A percentile compares a stretch with the other conserved stretches of the same genome.
Conservation (phyloP, 768 basidiomycete genomes). For the Coprinopsis sp. region DNA sequence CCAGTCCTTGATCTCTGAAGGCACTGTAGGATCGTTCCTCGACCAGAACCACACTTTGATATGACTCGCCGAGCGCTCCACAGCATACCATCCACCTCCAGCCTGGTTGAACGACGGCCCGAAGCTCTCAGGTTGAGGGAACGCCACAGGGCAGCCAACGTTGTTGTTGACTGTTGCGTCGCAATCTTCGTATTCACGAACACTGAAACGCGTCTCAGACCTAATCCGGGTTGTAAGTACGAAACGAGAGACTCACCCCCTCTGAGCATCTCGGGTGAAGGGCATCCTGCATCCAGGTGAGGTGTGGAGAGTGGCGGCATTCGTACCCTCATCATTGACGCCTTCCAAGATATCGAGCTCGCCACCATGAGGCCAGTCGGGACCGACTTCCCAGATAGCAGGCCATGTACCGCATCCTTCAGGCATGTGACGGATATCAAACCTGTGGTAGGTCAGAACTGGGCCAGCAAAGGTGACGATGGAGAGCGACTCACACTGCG, state of each 20-base stretch:
- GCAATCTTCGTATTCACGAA: slow-evolving; percentile 18
- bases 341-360: slow-evolving; percentile 41
- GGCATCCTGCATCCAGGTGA: slow-evolving; percentile 30
- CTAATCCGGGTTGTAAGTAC: too few relatives aligned
- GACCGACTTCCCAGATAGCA: slow-evolving; percentile 50
- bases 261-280: slow-evolving; percentile 26
- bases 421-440: slow-evolving; percentile 35
- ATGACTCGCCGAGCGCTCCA: slow-evolving; percentile 50
- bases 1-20: slow-evolving; percentile 42
- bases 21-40: slow-evolving; percentile 42
- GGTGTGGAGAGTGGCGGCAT: slow-evolving; percentile 35
- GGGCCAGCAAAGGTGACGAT: neutral
- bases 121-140: slow-evolving; percentile 39
- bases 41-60: slow-evolving; percentile 77
- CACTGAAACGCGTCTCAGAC: too few relatives aligned
- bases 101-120: slow-evolving; percentile 54
- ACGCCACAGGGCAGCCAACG: slow-evolving; percentile 26
- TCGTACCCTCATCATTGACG: slow-evolving; percentile 34
- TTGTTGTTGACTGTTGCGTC: slow-evolving; percentile 21
- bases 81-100: slow-evolving; percentile 65
- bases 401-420: slow-evolving; percentile 43
- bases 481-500: slow-evolving; percentile 37
- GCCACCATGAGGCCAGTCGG: slow-evolving; percentile 45
- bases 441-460: slow-evolving; percentile 15
- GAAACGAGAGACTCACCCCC: slow-evolving; percentile 49